Conservation (phyloP, 352 stramenopile species). For the Blastocystis sp. region DNA sequence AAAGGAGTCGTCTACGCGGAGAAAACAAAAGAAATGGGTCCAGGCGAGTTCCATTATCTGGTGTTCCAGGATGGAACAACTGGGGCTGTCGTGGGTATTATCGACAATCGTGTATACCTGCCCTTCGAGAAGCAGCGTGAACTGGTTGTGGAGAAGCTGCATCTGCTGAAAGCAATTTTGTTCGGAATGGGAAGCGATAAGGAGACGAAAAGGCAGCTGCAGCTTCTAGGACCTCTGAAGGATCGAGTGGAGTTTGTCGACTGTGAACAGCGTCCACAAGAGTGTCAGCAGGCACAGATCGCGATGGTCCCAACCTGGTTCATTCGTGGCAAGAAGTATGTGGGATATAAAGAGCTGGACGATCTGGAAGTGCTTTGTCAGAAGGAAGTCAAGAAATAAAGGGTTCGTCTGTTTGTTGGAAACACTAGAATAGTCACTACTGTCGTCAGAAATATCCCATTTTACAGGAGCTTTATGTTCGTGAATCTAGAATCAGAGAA, state of each 20-base stretch:
- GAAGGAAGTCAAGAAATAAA: constrained; percentile 40
- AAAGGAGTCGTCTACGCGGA: constrained; percentile 64
- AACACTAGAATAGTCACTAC: not conserved
- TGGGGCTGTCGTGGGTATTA: constrained; percentile 60
- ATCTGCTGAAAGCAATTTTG: constrained; percentile 53
- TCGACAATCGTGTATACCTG: constrained; percentile 63
- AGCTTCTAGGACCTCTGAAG: constrained; percentile 61
- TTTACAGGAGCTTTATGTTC: not conserved
- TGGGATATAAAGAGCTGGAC: constrained; percentile 61
- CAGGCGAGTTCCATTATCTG: constrained; percentile 64
- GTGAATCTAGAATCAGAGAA: not conserved
- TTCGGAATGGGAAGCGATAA: constrained; percentile 52
- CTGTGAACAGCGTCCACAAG: constrained; percentile 61
- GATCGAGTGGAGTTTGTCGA: constrained; percentile 62
- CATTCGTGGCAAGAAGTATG: constrained; percentile 62
- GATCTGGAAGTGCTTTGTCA: constrained; percentile 62
- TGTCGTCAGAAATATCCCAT: constrained; percentile 32
- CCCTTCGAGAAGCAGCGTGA: constrained; percentile 62
- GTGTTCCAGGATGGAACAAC: constrained; percentile 61
- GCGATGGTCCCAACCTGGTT: constrained; percentile 61
- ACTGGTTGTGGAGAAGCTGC: constrained; percentile 60
- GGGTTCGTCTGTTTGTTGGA: not conserved
- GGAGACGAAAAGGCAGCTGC: constrained; percentile 62
- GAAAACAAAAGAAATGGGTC: constrained; percentile 62
- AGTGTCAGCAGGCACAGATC: constrained; percentile 60